These are phyloP conservation scores for Fusarium sp. DNA, from an alignment of 2,329 filamentous ascomycete species.

Conservation along the genomic window DNA sequence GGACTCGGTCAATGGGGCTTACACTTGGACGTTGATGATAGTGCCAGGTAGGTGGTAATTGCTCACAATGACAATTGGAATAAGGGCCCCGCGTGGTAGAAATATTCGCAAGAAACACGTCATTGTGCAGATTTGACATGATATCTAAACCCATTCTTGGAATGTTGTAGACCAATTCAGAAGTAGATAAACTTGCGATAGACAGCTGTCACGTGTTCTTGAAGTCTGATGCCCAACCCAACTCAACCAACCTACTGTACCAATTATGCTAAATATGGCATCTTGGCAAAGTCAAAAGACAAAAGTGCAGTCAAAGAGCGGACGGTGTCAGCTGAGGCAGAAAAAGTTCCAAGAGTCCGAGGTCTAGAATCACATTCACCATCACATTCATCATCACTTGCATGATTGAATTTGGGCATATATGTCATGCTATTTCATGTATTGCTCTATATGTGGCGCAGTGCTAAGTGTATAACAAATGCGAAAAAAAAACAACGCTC, in stretches of 20 bases:
- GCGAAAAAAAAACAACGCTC: slow-evolving; percentile 22
- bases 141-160: background rate
- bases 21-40: background rate
- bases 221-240: background rate
- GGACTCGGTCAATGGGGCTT: background rate
- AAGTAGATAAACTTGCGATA: background rate
- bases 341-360: background rate
- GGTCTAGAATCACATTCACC: background rate
- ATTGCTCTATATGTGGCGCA: slow-evolving; percentile 32
- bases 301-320: background rate
- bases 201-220: background rate
- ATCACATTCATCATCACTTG: background rate
- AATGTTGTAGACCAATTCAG: background rate
- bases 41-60: background rate
- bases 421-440: slow-evolving; percentile 9
- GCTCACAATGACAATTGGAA: background rate
- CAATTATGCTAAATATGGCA: background rate
- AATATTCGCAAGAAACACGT: background rate
- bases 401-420: background rate
- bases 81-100: background rate
- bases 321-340: background rate
- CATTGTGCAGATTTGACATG: background rate
- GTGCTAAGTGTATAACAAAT: slow-evolving; percentile 14
- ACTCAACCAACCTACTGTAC: background rate
- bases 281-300: background rate